A percentile compares a stretch with the other conserved stretches of the same genome.
Evolutionary conservation across 1,139 yeast genomes (phyloP).

Genomic region (Pichia norvegensis): DNA sequence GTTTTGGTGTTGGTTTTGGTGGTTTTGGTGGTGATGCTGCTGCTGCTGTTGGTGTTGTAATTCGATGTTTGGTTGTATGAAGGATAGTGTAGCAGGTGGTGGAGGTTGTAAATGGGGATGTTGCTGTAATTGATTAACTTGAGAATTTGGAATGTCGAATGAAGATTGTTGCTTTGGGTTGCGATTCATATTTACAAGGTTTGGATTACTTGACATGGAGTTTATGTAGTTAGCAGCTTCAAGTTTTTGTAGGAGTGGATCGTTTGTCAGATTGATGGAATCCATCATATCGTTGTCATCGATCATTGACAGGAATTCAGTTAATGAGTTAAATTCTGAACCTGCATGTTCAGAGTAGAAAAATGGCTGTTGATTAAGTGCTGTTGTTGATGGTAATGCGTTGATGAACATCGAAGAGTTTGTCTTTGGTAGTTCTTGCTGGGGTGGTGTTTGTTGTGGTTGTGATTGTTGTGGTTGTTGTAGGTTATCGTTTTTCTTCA

Average conservation of each 20-base stretch:
- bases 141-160: background rate
- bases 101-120: background rate
- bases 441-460: background rate
- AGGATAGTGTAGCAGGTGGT: background rate
- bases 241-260: constrained; percentile 29
- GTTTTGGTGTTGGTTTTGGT: background rate
- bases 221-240: constrained; percentile 19
- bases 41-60: background rate
- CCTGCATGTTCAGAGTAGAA: constrained; percentile 91
- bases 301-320: constrained; percentile 82
- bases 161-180: background rate
- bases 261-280: constrained; percentile 33
- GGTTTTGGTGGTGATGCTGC: background rate
- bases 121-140: background rate
- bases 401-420: background rate
- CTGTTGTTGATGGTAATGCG: constrained; percentile 16
- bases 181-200: background rate
- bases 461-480: background rate
- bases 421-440: background rate
- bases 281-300: constrained; percentile 70
- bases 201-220: constrained; percentile 7
- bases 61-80: background rate
- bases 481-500: background rate
- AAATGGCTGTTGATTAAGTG: constrained; percentile 61
- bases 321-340: constrained; percentile 82